Base-by-base conservation (phyloP, 495 filamentous ascomycete species). In the Lasiosphaeria hispida region DNA sequence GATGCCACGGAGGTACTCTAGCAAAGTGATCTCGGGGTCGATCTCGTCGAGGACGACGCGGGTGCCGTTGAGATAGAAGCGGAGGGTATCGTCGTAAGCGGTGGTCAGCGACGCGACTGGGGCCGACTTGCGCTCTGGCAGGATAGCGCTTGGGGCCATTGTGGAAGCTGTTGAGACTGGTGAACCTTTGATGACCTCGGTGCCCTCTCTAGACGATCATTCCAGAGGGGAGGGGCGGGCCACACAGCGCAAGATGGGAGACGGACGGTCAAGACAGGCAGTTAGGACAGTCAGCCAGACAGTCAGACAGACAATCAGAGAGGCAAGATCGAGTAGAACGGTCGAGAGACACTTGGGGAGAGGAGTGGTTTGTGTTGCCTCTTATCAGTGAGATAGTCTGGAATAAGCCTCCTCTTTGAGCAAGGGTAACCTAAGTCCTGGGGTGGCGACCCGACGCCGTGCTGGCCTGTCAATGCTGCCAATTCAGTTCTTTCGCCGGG, bases 41-140 rank as follows among this genome's bases (percentile, higher is more conserved):
- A 90, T 76, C 0, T 88, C 82, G 59, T 96, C 90, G 7, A 97
- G 77, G 1, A 84, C 79, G 43, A 97, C 88, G 57, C 87, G 89
- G n/a, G 94, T 94, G 53, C 93, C 93, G 69, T 98, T 98, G 34
- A 98, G 85, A 72, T 92, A 97, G 76, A 98, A 97, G 1, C 84
- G 82, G 48, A 96, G 84, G 9, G 73, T 77, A 48, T 80, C 73
- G 51, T 78, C 71, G 52, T 72, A 80, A 47, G 61, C 58, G 0
- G 73, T 75, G 7, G 68, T 77, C 41, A 80, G 62, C 4, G 59
- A 18, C n/a, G 52, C 52, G 23, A 66, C 37, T 5, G 60, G 49
- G n/a, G 59, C 62, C 13, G 67, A 60, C 54, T 72, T 63, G 34
- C 61, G 63, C 19, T 74, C 65, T 17, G 76, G 73, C 8, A 78